These are phyloP conservation scores for Xanthoceras sorbifolium DNA, from an alignment of 345 rosid genomes.

Conservation along the genomic window DNA sequence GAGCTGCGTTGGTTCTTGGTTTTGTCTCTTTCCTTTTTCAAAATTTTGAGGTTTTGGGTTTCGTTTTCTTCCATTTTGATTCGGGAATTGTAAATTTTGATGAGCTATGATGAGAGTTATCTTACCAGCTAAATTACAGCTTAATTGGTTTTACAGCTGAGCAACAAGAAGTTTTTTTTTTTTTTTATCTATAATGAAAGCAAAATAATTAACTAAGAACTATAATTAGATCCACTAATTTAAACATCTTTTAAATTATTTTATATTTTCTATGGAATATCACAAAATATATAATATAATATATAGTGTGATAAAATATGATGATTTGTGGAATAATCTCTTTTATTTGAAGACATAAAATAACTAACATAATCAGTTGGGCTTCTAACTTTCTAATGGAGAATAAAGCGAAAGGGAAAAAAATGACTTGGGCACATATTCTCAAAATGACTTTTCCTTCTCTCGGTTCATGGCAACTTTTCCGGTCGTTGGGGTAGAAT, in stretches of 20 bases:
- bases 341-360: background rate
- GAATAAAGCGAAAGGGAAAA: constrained; percentile 17
- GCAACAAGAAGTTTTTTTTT: no score
- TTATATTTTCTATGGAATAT: no score
- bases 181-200: no score
- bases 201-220: background rate
- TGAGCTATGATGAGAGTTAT: constrained; percentile 25
- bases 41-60: constrained; percentile 16
- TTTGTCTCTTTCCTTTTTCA: background rate
- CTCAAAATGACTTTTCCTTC: background rate
- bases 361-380: background rate
- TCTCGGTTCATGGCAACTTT: background rate
- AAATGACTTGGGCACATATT: constrained; percentile 9
- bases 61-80: constrained; percentile 12
- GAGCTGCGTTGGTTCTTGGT: background rate
- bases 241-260: no score
- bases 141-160: no score
- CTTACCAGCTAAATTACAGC: background rate
- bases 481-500: background rate
- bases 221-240: background rate
- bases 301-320: background rate
- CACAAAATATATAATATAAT: background rate
- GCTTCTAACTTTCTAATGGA: constrained; percentile 8
- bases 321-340: background rate
- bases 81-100: constrained; percentile 48